Evolutionary conservation across 2,329 filamentous ascomycete genomes (phyloP).

Genomic region (Trematosphaeria pertusa): DNA sequence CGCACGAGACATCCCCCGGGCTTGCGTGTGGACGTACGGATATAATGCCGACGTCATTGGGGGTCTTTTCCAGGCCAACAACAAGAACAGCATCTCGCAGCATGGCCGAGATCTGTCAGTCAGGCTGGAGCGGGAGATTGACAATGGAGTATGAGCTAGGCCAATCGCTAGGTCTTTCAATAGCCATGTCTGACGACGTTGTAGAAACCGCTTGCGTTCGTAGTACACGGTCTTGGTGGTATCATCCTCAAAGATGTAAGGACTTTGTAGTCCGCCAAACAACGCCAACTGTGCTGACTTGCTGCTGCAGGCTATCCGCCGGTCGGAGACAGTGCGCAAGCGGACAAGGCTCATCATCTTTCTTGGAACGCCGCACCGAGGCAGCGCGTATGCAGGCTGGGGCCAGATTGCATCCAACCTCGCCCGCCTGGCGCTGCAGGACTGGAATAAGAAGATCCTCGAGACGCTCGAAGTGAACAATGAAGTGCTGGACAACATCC

Average conservation of each 20-base stretch:
- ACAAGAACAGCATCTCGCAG: slow-evolving; percentile 48
- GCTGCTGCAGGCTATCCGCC: slow-evolving; percentile 37
- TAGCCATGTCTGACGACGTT: slow-evolving; percentile 7
- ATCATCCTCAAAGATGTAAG: slow-evolving; percentile 49
- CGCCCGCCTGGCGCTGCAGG: slow-evolving; percentile 40
- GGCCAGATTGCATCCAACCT: slow-evolving; percentile 44
- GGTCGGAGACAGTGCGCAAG: slow-evolving; percentile 31
- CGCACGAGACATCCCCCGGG: slow-evolving; percentile 41
- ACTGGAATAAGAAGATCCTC: slow-evolving; percentile 45
- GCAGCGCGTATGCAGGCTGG: slow-evolving; percentile 42
- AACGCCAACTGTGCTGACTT: slow-evolving; percentile 6
- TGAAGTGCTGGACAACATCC: slow-evolving; percentile 49
- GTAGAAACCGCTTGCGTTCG: slow-evolving; percentile 44
- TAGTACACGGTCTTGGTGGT: slow-evolving; percentile 51
- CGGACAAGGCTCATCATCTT: slow-evolving; percentile 46
- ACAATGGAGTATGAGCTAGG: slow-evolving; percentile 29
- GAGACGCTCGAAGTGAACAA: slow-evolving; percentile 39
- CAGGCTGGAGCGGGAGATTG: slow-evolving; percentile 41
- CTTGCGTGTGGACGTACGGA: slow-evolving; percentile 50
- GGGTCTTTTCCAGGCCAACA: slow-evolving; percentile 45
- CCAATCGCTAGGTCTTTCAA: slow-evolving; percentile 3
- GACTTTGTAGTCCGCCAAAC: not conserved
- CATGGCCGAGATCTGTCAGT: slow-evolving; percentile 35
- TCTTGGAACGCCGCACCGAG: slow-evolving; percentile 52
- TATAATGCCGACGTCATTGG: slow-evolving; percentile 51